Evolutionary conservation across 495 filamentous ascomycete species (phyloP).

Genomic region (Trichoderma reesei): DNA sequence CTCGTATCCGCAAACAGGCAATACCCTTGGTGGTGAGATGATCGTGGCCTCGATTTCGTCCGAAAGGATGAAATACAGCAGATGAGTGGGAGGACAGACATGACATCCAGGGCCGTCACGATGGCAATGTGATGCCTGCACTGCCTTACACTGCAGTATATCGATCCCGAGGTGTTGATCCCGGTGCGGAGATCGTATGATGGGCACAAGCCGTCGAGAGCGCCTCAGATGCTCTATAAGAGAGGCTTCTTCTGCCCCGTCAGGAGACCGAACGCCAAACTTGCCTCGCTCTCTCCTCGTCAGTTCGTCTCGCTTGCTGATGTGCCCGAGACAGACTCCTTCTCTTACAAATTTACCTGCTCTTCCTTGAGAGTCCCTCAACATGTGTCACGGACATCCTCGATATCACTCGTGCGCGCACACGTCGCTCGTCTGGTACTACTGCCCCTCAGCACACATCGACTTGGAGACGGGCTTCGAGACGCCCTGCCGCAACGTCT

Average conservation of each 20-base stretch:
- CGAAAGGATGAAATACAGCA: background rate
- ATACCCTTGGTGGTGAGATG: background rate
- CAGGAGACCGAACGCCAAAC: background rate
- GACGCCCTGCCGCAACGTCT: constrained; percentile 30
- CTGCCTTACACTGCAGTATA: background rate
- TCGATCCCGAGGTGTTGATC: background rate
- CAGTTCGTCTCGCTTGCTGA: no score
- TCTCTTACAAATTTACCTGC: background rate
- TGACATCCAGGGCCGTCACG: background rate
- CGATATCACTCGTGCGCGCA: constrained; percentile 33
- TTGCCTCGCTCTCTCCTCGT: background rate
- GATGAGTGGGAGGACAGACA: background rate
- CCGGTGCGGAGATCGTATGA: background rate
- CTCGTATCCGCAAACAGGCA: background rate
- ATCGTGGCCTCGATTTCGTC: background rate
- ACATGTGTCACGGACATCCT: constrained; percentile 37
- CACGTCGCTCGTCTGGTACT: constrained; percentile 34
- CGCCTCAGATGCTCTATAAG: background rate
- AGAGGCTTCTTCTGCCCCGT: background rate
- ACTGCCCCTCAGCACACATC: constrained; percentile 32
- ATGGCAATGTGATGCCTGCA: background rate
- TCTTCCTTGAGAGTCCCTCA: constrained; percentile 1
- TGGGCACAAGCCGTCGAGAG: background rate
- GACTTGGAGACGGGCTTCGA: constrained; percentile 32
- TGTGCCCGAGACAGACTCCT: no score